Percentiles rank a stretch among this genome's conserved stretches.
Conservation (phyloP, 441 rosid species). For the Populus hybrid region DNA sequence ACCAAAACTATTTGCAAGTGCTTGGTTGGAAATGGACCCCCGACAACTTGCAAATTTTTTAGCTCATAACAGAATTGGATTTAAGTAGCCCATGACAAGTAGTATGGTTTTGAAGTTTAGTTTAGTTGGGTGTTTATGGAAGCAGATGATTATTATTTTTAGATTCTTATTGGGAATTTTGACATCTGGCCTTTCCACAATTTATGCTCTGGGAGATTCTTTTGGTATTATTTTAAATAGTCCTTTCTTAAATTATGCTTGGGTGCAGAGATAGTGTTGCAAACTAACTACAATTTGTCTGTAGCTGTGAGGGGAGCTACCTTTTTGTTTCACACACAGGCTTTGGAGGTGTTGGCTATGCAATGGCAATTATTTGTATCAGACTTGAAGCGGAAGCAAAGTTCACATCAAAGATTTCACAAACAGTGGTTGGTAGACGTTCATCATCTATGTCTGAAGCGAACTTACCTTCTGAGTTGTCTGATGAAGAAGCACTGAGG, state of each 20-base stretch:
- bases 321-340: constrained; percentile 95
- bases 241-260: not conserved
- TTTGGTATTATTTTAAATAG: not conserved
- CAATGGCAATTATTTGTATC: constrained; percentile 88
- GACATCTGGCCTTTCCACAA: not conserved
- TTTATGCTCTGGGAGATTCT: not conserved
- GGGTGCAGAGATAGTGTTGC: not conserved
- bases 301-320: constrained; percentile 68
- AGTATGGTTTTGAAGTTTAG: not conserved
- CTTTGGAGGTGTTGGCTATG: constrained; percentile 91
- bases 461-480: constrained; percentile 43
- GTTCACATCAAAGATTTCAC: constrained; percentile 26
- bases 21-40: not conserved
- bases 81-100: not conserved
- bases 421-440: constrained; percentile 28
- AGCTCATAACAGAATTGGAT: not conserved
- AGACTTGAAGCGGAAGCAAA: constrained; percentile 61
- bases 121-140: not conserved
- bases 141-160: not conserved
- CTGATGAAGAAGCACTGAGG: constrained; percentile 72
- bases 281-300: constrained; percentile 9
- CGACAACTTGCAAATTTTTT: not conserved
- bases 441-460: constrained; percentile 35
- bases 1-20: not conserved
- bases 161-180: not conserved